These are phyloP conservation scores for Naganishia friedmannii DNA, from an alignment of 768 basidiomycete genomes.

Conservation along the genomic window DNA sequence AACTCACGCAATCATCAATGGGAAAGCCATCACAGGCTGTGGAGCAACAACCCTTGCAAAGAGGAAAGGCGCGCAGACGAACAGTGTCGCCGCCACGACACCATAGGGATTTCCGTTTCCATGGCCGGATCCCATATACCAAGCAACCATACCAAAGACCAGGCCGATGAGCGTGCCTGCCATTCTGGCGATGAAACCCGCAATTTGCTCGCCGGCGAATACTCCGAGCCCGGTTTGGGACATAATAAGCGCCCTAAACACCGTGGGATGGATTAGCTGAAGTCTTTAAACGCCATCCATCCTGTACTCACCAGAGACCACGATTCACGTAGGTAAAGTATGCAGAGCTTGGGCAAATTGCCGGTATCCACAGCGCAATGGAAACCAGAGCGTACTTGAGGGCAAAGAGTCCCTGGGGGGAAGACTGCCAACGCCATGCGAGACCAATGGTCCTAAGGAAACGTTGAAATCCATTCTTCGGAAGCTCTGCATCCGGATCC, in stretches of 20 bases:
- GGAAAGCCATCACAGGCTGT: constrained; percentile 36
- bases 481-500: constrained; percentile 59
- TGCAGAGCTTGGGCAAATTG: constrained; percentile 55
- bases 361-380: constrained; percentile 59
- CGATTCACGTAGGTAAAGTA: constrained; percentile 51
- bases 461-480: constrained; percentile 55
- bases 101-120: constrained; percentile 47
- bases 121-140: constrained; percentile 56
- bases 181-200: constrained; percentile 56
- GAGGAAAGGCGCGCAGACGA: constrained; percentile 57
- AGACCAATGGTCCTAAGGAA: constrained; percentile 52
- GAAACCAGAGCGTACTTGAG: constrained; percentile 59
- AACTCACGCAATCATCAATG: constrained; percentile 53
- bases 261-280: not conserved
- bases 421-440: constrained; percentile 54
- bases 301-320: constrained; percentile 21
- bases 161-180: constrained; percentile 56
- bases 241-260: constrained; percentile 58
- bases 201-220: constrained; percentile 62
- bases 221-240: constrained; percentile 62
- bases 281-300: not conserved
- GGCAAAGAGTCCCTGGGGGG: constrained; percentile 57
- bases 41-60: constrained; percentile 60
- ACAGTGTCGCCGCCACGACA: constrained; percentile 57
- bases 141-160: constrained; percentile 56